A percentile compares a stretch with the other conserved stretches of the same genome.
Conservation (phyloP, 2,329 filamentous ascomycete species). For the Fusarium goolgardi region DNA sequence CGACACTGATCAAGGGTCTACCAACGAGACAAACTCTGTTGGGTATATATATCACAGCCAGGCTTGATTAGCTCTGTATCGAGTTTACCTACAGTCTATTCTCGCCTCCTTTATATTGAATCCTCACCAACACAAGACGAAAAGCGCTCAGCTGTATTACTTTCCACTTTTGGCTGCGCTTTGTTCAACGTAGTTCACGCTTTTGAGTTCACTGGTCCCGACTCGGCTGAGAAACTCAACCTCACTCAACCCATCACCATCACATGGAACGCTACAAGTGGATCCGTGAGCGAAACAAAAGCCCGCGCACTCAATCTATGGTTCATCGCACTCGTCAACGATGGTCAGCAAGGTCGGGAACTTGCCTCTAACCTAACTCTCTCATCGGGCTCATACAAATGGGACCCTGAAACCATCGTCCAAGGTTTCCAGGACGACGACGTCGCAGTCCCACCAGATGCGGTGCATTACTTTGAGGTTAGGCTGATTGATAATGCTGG, state of each 20-base stretch:
- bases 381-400: not conserved
- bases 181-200: not conserved
- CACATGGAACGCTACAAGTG: not conserved
- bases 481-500: not conserved
- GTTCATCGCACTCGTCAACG: not conserved
- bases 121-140: not conserved
- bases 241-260: not conserved
- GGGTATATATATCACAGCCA: too few species aligned
- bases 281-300: not conserved
- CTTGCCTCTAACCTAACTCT: not conserved
- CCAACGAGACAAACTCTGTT: not conserved
- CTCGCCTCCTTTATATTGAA: not conserved
- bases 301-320: not conserved
- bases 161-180: not conserved
- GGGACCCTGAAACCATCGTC: not conserved
- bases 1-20: not conserved
- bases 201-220: slow-evolving; percentile 8
- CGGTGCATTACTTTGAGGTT: not conserved
- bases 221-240: not conserved
- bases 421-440: not conserved
- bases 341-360: not conserved
- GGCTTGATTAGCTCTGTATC: rapidly evolving
- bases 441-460: not conserved
- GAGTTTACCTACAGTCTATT: too few species aligned
- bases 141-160: not conserved